Base-by-base conservation (phyloP, 129 eudicot species). In the Artemisia argyi region DNA sequence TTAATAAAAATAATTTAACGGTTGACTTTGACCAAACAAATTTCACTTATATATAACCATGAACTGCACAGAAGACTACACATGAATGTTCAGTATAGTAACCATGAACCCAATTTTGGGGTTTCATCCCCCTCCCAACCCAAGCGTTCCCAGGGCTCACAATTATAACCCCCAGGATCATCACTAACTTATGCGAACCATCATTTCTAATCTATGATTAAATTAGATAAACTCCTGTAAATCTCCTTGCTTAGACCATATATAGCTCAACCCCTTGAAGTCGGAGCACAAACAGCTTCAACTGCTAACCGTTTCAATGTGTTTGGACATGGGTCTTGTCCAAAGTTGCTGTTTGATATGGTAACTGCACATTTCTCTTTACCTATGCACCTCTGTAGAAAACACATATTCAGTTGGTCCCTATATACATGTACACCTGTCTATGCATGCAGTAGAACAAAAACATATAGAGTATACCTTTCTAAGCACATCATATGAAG, bases 321-420 rank as follows among this genome's bases (percentile, higher is more conserved):
- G 68, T 95, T 88, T 9, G 97, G 99, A 78, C 99, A 95, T 17
- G 99, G 99, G 77, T 95, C 99, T 14, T 75, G 66, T 52, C 94
- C 96, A 51, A 95, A 95, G 80, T 95, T 91, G 57, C 69, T 84
- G 82, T 90, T 95, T 71, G 99, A 81, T 81, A 95, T 83, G 2
- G 89, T 28, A 52, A 95, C 97, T 7, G 91, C 69, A 68, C 99
- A 95, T 66, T 78, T 90, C 61, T 88, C 84, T 75, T 83, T 69
- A 51, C 99, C 99, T 60, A 90, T 53, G 79, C 99, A 95, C 71
- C 67, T 88, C 99, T 95, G 90, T 78, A 56, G 12, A 66, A 56
- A 26, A 57, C 20, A 77, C 0, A 66, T 76, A 44, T 35, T 32
- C 17, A 39, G 56, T 74, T 50, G 74, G 73, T 20, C 58, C 58